A percentile compares a stretch with the other conserved stretches of the same genome.
These are phyloP conservation scores for Anethum foeniculum DNA, from an alignment of 140 eudicot species.

Conservation along the genomic window DNA sequence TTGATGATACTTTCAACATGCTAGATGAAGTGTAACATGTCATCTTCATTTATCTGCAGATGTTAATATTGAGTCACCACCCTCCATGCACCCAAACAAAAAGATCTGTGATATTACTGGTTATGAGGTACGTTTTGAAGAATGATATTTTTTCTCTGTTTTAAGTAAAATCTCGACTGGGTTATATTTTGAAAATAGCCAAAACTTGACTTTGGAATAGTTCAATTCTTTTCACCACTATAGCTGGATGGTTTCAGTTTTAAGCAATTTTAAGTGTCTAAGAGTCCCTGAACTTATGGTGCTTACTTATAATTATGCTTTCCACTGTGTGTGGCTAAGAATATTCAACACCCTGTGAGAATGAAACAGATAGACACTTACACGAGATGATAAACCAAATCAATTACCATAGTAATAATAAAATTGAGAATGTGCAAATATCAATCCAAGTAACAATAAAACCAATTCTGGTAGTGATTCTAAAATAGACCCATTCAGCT, in stretches of 20 bases:
- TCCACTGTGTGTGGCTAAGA: not conserved
- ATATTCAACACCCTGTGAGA: not conserved
- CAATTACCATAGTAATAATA: not conserved
- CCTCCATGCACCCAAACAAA: constrained; percentile 87
- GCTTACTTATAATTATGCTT: not conserved
- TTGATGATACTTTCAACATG: not conserved
- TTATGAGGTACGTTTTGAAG: constrained; percentile 51
- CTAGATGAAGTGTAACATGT: not conserved
- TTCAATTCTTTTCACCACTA: not conserved
- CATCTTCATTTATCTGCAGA: constrained; percentile 38
- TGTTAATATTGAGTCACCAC: constrained; percentile 88
- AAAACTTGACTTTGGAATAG: not conserved
- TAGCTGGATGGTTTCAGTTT: not conserved
- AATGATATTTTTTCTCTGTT: not conserved
- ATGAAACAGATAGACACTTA: not conserved
- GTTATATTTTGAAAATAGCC: not conserved
- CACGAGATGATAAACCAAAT: not conserved
- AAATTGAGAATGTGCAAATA: not conserved
- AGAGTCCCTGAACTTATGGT: not conserved
- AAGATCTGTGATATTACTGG: constrained; percentile 95
- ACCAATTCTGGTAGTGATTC: not conserved
- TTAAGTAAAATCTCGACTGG: not conserved
- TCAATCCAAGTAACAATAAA: not conserved
- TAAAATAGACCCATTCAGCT: not conserved
- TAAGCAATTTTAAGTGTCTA: not conserved